Evolutionary conservation across 2,329 filamentous ascomycete genomes (phyloP).

Genomic region (Verticillium zaregamsianum): DNA sequence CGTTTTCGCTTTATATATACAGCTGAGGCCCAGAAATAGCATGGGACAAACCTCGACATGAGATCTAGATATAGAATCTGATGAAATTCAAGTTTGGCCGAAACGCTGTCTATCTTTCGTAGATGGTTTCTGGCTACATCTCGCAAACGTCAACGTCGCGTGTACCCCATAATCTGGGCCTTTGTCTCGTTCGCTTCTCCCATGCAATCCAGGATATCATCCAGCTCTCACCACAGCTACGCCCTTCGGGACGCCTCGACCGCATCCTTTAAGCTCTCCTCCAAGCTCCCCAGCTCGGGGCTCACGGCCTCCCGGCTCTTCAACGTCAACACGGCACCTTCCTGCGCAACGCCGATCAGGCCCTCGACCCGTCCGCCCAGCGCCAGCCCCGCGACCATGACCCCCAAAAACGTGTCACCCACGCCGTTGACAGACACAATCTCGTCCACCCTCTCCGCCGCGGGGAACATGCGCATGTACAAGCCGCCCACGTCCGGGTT

Average conservation of each 20-base stretch:
- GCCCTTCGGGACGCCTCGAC: slow-evolving; percentile 1
- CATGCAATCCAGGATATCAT: background rate
- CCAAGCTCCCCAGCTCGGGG: slow-evolving; percentile 44
- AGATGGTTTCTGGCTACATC: no score
- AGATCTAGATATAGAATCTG: no score
- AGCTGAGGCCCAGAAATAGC: no score
- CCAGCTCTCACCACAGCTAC: background rate
- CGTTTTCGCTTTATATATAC: no score
- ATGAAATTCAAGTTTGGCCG: no score
- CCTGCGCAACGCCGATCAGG: slow-evolving; percentile 75
- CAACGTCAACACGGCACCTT: slow-evolving; percentile 74
- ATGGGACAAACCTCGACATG: no score
- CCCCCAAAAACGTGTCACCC: slow-evolving; percentile 88
- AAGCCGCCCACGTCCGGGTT: slow-evolving; percentile 64
- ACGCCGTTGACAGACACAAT: slow-evolving; percentile 90
- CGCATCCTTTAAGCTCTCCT: slow-evolving; percentile 28
- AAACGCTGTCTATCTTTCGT: no score
- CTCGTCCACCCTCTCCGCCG: slow-evolving; percentile 62
- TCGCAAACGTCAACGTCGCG: background rate
- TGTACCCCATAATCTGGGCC: no score
- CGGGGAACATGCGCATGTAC: slow-evolving; percentile 72
- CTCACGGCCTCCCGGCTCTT: slow-evolving; percentile 72
- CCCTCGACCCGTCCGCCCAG: slow-evolving; percentile 52
- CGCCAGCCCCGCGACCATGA: slow-evolving; percentile 74
- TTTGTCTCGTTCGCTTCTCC: no score